Conservation (phyloP, 306 rosid genomes). For the Trifolium dubium region DNA sequence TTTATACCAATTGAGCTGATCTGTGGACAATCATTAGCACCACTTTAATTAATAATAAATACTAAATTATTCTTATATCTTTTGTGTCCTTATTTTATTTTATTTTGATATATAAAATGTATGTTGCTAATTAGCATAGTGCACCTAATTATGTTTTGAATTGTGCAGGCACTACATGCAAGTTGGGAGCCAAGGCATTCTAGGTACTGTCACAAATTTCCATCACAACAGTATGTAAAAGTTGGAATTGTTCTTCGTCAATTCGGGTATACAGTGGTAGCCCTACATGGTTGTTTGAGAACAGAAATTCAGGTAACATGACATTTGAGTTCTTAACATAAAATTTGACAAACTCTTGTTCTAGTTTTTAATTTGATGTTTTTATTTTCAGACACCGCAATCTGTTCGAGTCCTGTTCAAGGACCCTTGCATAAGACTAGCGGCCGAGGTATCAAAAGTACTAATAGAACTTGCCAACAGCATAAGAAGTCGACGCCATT, state of each 20-base stretch:
- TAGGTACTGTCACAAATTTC: slow-evolving; percentile 68
- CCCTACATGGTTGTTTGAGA: slow-evolving; percentile 80
- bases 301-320: slow-evolving; percentile 79
- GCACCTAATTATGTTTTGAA: slow-evolving; percentile 17
- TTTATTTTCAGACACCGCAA: slow-evolving; percentile 60
- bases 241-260: slow-evolving; percentile 87
- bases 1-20: no score
- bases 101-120: not conserved
- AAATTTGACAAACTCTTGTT: slow-evolving; percentile 2
- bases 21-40: no score
- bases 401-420: slow-evolving; percentile 71
- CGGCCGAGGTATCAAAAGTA: slow-evolving; percentile 76
- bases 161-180: slow-evolving; percentile 76
- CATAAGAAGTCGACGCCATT: slow-evolving; percentile 68
- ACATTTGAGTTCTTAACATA: not conserved
- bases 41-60: no score
- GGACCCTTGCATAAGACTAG: slow-evolving; percentile 73
- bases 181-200: slow-evolving; percentile 97
- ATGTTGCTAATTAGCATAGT: not conserved
- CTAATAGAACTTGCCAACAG: slow-evolving; percentile 72
- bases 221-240: slow-evolving; percentile 89
- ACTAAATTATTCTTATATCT: slow-evolving; percentile 5
- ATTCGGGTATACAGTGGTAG: slow-evolving; percentile 87
- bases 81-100: not conserved
- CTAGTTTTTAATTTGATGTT: not conserved